These are phyloP conservation scores for Cyclocybe aegerita DNA, from an alignment of 768 basidiomycete species.

Conservation along the genomic window DNA sequence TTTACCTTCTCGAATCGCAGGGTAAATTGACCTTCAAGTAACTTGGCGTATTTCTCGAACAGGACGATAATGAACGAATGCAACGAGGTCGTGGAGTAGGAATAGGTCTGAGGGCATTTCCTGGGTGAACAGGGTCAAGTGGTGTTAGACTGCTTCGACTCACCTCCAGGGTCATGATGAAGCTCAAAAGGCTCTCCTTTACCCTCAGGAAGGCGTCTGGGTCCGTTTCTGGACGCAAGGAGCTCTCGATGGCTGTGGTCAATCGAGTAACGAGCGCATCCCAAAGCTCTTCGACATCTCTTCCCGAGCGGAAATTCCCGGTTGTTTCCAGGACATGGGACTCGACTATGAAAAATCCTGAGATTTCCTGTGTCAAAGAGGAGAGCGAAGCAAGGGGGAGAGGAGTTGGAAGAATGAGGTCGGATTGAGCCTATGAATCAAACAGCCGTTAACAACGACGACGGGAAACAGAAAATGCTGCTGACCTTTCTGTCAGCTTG, in stretches of 20 bases:
- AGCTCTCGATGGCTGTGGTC: constrained; percentile 68
- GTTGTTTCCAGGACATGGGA: constrained; percentile 88
- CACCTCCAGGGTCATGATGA: constrained; percentile 93
- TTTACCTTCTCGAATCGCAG: constrained; percentile 78
- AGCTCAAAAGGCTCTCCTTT: constrained; percentile 82
- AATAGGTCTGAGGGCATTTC: constrained; percentile 61
- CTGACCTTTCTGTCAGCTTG: constrained; percentile 94
- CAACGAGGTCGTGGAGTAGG: constrained; percentile 80
- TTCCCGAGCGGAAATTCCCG: constrained; percentile 82
- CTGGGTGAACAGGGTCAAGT: not conserved
- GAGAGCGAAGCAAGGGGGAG: constrained; percentile 67
- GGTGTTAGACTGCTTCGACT: constrained; percentile 10
- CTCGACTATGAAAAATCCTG: constrained; percentile 98
- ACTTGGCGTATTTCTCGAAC: constrained; percentile 85
- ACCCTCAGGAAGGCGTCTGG: constrained; percentile 79
- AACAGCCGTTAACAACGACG: constrained; percentile 2
- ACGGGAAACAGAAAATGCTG: not conserved
- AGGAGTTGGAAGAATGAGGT: constrained; percentile 83
- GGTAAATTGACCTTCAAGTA: constrained; percentile 82
- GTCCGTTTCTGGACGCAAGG: constrained; percentile 72
- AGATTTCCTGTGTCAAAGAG: constrained; percentile 86
- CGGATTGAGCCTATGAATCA: constrained; percentile 82
- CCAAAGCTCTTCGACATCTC: constrained; percentile 96
- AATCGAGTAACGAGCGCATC: constrained; percentile 78
- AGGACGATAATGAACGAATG: constrained; percentile 83